A percentile compares a stretch with the other conserved stretches of the same genome.
Conservation (phyloP, 1,284 basidiomycete genomes). For the Sanghuangporus baumii region DNA sequence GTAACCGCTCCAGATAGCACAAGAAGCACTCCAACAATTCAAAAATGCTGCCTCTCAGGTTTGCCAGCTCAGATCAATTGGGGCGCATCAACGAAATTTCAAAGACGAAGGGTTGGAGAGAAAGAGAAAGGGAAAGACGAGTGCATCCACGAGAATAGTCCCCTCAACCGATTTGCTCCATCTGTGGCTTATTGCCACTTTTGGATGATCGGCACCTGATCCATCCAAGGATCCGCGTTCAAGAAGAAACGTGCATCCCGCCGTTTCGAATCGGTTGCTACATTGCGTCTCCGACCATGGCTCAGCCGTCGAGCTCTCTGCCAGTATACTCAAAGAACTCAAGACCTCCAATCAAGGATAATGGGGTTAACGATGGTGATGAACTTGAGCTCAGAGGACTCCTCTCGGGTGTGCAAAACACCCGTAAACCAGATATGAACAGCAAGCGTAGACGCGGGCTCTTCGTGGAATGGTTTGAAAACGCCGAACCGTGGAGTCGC, state of each 20-base stretch:
- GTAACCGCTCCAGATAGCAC: no score
- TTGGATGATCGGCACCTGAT: conserved; percentile 1
- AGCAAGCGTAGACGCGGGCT: background rate
- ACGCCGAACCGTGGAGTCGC: conserved; percentile 1
- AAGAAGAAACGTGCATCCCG: background rate
- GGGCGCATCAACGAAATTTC: background rate
- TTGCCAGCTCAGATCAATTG: background rate
- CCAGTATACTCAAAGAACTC: background rate
- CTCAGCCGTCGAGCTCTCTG: background rate
- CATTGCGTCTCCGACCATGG: background rate
- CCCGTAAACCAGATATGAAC: background rate
- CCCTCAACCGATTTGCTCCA: background rate
- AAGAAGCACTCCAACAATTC: background rate
- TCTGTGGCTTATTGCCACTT: background rate
- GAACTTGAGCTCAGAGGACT: conserved; percentile 15
- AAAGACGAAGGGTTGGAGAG: background rate
- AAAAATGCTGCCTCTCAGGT: background rate
- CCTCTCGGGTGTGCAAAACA: conserved; percentile 10
- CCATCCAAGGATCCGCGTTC: background rate
- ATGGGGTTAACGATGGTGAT: background rate
- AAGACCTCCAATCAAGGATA: background rate
- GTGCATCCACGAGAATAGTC: background rate
- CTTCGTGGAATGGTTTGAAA: conserved; percentile 3
- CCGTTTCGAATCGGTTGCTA: background rate
- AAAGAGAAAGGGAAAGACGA: background rate